These are phyloP conservation scores for Diaporthe humulicola DNA, from an alignment of 2,329 filamentous ascomycete species.

Conservation along the genomic window DNA sequence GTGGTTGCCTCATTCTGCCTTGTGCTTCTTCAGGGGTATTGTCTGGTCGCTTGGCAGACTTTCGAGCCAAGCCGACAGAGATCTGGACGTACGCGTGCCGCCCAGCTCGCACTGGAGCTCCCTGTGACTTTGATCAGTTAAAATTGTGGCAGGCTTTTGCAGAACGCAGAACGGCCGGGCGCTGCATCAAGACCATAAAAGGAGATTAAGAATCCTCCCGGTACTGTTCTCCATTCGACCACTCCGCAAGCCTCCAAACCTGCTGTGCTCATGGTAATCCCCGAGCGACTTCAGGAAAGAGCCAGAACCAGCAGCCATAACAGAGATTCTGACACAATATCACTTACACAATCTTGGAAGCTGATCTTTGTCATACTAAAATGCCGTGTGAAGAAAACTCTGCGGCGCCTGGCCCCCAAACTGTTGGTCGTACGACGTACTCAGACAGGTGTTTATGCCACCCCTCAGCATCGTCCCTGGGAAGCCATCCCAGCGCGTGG, in stretches of 20 bases:
- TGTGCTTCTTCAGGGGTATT: not conserved
- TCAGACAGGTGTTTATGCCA: not conserved
- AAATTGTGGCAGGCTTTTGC: not conserved
- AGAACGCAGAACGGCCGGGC: not conserved
- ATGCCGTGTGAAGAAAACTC: not conserved
- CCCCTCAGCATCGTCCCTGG: not conserved
- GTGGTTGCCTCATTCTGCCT: constrained; percentile 24
- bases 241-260: not conserved
- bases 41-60: not conserved
- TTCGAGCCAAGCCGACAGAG: not conserved
- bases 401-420: constrained; percentile 11
- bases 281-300: not conserved
- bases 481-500: not conserved
- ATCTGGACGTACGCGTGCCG: not conserved
- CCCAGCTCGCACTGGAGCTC: not conserved
- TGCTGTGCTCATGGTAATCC: not conserved
- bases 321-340: not conserved
- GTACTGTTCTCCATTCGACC: not conserved
- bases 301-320: not conserved
- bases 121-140: not conserved
- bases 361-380: constrained; percentile 1
- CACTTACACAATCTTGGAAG: too few relatives aligned
- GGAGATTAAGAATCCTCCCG: not conserved
- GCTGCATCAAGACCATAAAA: not conserved
- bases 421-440: not conserved